Percentiles rank a stretch among this genome's conserved stretches.
These are phyloP conservation scores for Cladosporium sp. DNA, from an alignment of 2,329 filamentous ascomycete species.

Conservation along the genomic window DNA sequence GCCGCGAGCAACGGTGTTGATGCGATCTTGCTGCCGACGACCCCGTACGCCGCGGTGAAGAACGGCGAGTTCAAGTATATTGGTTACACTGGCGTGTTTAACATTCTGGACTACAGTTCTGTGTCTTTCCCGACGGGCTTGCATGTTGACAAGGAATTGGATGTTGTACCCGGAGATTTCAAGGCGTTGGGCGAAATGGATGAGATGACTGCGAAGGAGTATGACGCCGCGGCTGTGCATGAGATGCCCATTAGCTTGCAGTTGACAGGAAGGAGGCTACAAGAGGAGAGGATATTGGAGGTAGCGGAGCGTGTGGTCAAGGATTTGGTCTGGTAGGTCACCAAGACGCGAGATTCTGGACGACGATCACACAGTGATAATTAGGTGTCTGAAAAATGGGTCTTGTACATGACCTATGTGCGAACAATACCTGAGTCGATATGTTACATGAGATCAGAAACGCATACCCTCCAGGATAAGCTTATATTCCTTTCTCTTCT, in stretches of 20 bases:
- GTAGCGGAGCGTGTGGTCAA: constrained; percentile 25
- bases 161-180: constrained; percentile 25
- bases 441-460: constrained; percentile 14
- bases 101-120: constrained; percentile 45
- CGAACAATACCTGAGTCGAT: neutral
- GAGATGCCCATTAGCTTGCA: constrained; percentile 39
- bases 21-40: constrained; percentile 44
- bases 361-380: too few relatives aligned
- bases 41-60: constrained; percentile 40
- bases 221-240: constrained; percentile 34
- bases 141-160: constrained; percentile 36
- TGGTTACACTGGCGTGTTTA: constrained; percentile 41
- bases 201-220: constrained; percentile 32
- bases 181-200: constrained; percentile 37
- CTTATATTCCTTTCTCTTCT: constrained; percentile 88
- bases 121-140: constrained; percentile 43
- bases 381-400: too few relatives aligned
- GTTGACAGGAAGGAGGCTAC: constrained; percentile 28
- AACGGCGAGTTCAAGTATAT: constrained; percentile 43
- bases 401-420: too few relatives aligned
- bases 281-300: constrained; percentile 36
- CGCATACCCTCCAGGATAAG: constrained; percentile 62
- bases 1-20: constrained; percentile 37
- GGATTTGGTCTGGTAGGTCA: constrained; percentile 16
- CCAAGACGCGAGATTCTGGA: too few relatives aligned